Conservation (phyloP, 1,284 basidiomycete genomes). For the Athelia psychrophila region DNA sequence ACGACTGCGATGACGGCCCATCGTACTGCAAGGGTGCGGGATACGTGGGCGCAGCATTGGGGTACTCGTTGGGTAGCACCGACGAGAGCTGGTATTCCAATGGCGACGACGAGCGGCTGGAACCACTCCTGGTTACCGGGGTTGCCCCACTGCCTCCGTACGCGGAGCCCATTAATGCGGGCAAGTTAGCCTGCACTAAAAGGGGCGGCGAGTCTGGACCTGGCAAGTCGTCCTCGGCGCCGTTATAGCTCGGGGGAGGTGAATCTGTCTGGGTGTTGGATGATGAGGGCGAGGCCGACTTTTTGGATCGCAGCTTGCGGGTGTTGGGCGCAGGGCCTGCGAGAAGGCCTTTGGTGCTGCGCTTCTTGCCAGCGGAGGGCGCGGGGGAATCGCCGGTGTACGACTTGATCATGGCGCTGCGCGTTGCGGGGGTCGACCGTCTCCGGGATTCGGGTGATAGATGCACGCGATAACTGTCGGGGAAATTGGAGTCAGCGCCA, state of each 20-base stretch:
- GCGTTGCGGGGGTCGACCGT: conserved; percentile 52
- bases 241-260: conserved; percentile 14
- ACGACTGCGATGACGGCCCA: not conserved
- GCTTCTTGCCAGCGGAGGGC: not conserved
- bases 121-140: conserved; percentile 18
- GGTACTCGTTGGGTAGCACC: conserved; percentile 5
- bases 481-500: conserved; percentile 4
- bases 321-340: not conserved
- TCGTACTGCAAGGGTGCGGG: not conserved
- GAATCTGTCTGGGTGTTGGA: conserved; percentile 36
- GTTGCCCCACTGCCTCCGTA: conserved; percentile 5
- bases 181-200: conserved; percentile 45
- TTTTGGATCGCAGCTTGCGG: not conserved
- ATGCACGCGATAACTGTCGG: conserved; percentile 66
- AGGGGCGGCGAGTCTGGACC: conserved; percentile 39
- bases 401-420: conserved; percentile 35
- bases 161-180: conserved; percentile 25
- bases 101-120: conserved; percentile 40
- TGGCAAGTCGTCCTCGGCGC: conserved; percentile 18
- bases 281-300: conserved; percentile 42
- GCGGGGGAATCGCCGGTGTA: conserved; percentile 17
- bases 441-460: conserved; percentile 68
- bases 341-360: not conserved
- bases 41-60: not conserved
- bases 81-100: conserved; percentile 37